These are phyloP conservation scores for Polyplosphaeria fusca DNA, from an alignment of 495 filamentous ascomycete genomes.

Conservation along the genomic window DNA sequence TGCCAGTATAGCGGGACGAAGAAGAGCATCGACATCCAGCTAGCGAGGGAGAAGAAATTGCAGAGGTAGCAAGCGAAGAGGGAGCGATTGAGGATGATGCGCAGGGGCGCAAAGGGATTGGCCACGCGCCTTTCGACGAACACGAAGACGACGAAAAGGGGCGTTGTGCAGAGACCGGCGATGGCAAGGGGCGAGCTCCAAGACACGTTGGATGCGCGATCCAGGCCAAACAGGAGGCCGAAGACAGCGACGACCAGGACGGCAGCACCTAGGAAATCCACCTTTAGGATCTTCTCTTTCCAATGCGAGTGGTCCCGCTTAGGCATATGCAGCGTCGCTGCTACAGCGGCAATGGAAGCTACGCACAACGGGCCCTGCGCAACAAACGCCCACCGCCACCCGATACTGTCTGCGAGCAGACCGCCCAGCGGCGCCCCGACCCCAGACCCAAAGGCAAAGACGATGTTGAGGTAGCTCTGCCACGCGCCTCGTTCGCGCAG, in stretches of 20 bases:
- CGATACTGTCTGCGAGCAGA: conserved; percentile 67
- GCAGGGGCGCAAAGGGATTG: conserved; percentile 76
- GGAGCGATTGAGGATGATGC: conserved; percentile 69
- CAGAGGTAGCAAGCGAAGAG: conserved; percentile 67
- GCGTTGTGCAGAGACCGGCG: conserved; percentile 52
- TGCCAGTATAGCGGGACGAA: conserved; percentile 81
- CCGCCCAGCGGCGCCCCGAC: conserved; percentile 75
- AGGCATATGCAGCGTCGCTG: conserved; percentile 60
- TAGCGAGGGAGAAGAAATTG: conserved; percentile 74
- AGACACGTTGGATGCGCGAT: conserved; percentile 71
- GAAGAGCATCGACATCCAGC: conserved; percentile 64
- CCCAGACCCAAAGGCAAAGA: conserved; percentile 68
- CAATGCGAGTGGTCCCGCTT: conserved; percentile 53
- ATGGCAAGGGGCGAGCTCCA: conserved; percentile 63
- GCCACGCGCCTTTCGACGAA: conserved; percentile 71
- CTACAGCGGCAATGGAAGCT: conserved; percentile 63
- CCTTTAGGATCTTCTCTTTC: conserved; percentile 63
- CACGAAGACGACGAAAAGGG: conserved; percentile 65
- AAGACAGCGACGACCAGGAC: conserved; percentile 67
- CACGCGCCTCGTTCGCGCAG: conserved; percentile 74
- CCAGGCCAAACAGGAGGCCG: conserved; percentile 68
- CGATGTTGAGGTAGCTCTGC: conserved; percentile 80
- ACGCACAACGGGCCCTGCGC: conserved; percentile 68
- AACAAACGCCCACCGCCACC: conserved; percentile 83
- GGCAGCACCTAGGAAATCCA: conserved; percentile 77